A percentile compares a stretch with the other conserved stretches of the same genome.
Conservation (phyloP, 2,329 filamentous ascomycete genomes). For the Scedosporium dehoogii region DNA sequence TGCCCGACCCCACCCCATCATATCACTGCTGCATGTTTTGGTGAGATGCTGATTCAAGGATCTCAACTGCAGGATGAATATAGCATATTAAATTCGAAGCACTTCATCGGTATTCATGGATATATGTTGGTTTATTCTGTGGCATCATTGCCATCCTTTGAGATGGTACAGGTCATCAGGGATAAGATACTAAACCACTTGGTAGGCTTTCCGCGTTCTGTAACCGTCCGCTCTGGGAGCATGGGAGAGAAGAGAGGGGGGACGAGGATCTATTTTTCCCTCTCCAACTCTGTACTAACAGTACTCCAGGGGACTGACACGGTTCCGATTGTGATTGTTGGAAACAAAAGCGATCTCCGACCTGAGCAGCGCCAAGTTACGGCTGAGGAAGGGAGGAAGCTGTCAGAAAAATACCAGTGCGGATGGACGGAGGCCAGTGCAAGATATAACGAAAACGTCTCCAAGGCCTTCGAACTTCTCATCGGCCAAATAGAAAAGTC, state of each 20-base stretch:
- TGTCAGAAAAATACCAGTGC: constrained; percentile 81
- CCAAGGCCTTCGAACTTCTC: constrained; percentile 85
- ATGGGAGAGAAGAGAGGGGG: too few species aligned
- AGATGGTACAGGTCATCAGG: constrained; percentile 92
- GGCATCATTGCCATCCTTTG: constrained; percentile 83
- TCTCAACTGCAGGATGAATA: constrained; percentile 71
- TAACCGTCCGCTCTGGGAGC: too few species aligned
- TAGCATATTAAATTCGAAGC: constrained; percentile 95
- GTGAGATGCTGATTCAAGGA: background rate
- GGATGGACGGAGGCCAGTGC: constrained; percentile 93
- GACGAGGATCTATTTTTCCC: background rate
- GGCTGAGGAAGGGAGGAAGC: constrained; percentile 71
- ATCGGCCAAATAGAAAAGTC: constrained; percentile 92
- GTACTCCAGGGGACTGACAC: constrained; percentile 67
- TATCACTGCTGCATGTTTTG: background rate
- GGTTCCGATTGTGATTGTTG: constrained; percentile 88
- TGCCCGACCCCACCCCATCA: background rate
- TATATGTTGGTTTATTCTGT: constrained; percentile 99
- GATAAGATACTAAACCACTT: constrained; percentile 97
- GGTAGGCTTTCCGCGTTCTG: constrained; percentile 38
- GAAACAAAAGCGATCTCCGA: constrained; percentile 92
- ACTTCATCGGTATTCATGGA: constrained; percentile 97
- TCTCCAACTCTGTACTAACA: background rate
- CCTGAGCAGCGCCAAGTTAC: constrained; percentile 89
- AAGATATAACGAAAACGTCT: constrained; percentile 87